Conservation (phyloP, 768 basidiomycete species). For the Leccinum ochraceum region DNA sequence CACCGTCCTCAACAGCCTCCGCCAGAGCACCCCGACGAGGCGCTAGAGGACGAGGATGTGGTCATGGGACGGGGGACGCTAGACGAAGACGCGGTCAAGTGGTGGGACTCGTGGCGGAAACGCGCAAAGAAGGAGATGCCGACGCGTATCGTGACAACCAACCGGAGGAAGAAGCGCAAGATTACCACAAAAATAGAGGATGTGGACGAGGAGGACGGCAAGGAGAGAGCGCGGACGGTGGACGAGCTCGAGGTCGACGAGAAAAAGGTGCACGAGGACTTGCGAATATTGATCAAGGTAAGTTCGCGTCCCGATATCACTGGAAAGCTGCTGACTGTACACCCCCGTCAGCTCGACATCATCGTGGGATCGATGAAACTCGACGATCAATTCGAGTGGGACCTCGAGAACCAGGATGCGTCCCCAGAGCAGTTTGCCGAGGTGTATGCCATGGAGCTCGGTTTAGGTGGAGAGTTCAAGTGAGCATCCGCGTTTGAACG, state of each 20-base stretch:
- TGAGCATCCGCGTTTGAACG: constrained; percentile 37
- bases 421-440: constrained; percentile 94
- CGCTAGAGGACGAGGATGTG: constrained; percentile 20
- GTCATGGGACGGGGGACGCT: constrained; percentile 41
- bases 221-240: constrained; percentile 51
- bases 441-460: constrained; percentile 82
- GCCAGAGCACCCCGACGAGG: constrained; percentile 28
- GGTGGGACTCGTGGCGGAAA: constrained; percentile 78
- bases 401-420: constrained; percentile 75
- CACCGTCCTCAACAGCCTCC: constrained; percentile 15
- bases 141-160: constrained; percentile 29
- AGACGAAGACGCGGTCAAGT: constrained; percentile 50
- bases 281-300: constrained; percentile 92
- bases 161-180: constrained; percentile 45
- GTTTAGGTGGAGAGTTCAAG: constrained; percentile 91
- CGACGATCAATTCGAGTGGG: constrained; percentile 98
- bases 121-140: constrained; percentile 38
- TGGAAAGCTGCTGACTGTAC: constrained; percentile 8
- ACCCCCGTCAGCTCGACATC: constrained; percentile 75
- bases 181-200: constrained; percentile 32
- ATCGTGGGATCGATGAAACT: constrained; percentile 91
- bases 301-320: constrained; percentile 20
- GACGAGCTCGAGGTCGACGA: constrained; percentile 71
- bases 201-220: constrained; percentile 25
- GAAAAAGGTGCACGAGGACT: constrained; percentile 72